These are phyloP conservation scores for Staphylotrichum tortipilum DNA, from an alignment of 495 filamentous ascomycete genomes.

Conservation along the genomic window DNA sequence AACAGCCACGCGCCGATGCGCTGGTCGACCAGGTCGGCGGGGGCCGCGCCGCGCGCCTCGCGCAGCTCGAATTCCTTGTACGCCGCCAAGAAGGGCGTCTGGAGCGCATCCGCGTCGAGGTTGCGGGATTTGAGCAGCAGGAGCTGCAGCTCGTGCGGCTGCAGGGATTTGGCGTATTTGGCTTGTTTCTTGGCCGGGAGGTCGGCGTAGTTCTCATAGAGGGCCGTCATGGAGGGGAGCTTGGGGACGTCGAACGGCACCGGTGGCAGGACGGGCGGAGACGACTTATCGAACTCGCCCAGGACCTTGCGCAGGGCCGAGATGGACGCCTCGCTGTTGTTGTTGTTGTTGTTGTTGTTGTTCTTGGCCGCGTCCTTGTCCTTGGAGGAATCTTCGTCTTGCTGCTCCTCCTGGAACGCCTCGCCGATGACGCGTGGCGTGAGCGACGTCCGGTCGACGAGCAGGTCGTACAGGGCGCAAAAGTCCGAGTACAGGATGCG, in stretches of 20 bases:
- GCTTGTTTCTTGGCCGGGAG: constrained; percentile 64
- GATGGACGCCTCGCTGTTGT: constrained; percentile 34
- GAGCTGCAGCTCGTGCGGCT: constrained; percentile 64
- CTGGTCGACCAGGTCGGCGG: constrained; percentile 66
- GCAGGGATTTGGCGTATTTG: constrained; percentile 54
- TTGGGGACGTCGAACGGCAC: constrained; percentile 86
- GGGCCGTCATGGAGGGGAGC: constrained; percentile 57
- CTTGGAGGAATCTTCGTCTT: constrained; percentile 9
- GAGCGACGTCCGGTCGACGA: constrained; percentile 65
- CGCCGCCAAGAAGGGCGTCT: constrained; percentile 59
- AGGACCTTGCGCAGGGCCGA: constrained; percentile 62
- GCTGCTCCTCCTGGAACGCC: constrained; percentile 25
- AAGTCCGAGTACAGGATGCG: constrained; percentile 79
- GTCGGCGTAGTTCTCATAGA: constrained; percentile 51
- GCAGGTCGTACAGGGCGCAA: constrained; percentile 75
- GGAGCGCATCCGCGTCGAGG: constrained; percentile 50
- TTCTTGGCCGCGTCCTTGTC: constrained; percentile 26
- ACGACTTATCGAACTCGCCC: constrained; percentile 77
- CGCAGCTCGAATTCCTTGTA: constrained; percentile 80
- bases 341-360: no score
- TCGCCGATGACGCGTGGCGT: constrained; percentile 52
- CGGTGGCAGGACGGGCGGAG: constrained; percentile 80
- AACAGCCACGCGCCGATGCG: constrained; percentile 90
- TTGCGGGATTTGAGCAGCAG: constrained; percentile 72
- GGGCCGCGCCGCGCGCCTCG: constrained; percentile 58